phyloP scores from a whole-genome alignment of 106 monocot species.

The Triglochin maritima region DNA sequence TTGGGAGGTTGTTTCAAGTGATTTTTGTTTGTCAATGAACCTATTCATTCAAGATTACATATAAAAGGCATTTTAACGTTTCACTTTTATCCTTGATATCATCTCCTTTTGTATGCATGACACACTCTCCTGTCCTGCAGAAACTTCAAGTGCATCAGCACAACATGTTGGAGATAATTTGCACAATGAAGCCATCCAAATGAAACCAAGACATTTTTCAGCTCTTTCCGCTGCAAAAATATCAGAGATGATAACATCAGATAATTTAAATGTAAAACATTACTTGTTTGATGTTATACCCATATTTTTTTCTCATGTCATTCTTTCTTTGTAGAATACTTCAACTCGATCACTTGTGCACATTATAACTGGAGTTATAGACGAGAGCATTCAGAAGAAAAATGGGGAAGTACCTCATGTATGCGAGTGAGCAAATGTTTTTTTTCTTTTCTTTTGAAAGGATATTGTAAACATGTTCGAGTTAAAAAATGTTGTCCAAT shows the following conservation, averaged over 20 bases:
- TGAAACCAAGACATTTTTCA: conserved; percentile 55
- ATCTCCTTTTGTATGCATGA: background rate
- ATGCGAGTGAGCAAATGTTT: conserved; percentile 24
- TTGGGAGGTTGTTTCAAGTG: no score
- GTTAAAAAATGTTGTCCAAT: no score
- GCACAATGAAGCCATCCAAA: conserved; percentile 53
- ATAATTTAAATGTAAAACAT: conserved; percentile 65
- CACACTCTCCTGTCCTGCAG: conserved; percentile 8
- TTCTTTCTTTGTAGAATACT: conserved; percentile 49
- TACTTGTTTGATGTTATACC: conserved; percentile 8
- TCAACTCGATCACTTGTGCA: conserved; percentile 73
- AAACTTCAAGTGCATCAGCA: conserved; percentile 21
- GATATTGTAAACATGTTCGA: no score
- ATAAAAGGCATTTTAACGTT: no score
- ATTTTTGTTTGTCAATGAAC: no score
- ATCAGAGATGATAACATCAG: conserved; percentile 76
- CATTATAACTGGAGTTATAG: conserved; percentile 66
- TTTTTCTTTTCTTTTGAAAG: background rate
- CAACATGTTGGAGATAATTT: conserved; percentile 51
- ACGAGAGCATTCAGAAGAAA: conserved; percentile 63
- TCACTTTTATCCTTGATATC: background rate
- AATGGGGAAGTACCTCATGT: conserved; percentile 83
- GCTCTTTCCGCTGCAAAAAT: conserved; percentile 65
- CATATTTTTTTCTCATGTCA: background rate
- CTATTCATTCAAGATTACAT: no score